Conservation (phyloP, 2,329 filamentous ascomycete species). For the Ascochyta clinopodiicola region DNA sequence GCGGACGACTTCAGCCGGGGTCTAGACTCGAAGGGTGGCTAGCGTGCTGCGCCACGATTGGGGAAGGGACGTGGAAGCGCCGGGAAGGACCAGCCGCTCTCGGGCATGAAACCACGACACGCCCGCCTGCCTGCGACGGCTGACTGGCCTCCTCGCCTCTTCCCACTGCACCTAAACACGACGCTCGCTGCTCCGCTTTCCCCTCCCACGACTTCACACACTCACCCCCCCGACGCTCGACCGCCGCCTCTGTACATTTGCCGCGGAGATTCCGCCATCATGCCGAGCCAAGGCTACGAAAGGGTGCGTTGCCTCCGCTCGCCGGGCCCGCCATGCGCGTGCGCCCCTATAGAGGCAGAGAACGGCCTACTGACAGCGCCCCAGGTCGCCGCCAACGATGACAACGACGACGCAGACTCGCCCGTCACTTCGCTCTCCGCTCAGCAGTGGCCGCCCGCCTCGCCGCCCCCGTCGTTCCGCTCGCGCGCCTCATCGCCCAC, state of each 20-base stretch:
- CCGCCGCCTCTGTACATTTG: neutral
- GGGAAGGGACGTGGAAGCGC: neutral
- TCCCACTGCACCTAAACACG: neutral
- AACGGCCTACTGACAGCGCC: neutral
- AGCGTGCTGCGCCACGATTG: constrained; percentile 9
- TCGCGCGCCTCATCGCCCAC: constrained; percentile 77
- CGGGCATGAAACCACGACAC: constrained; percentile 4
- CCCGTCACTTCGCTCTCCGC: constrained; percentile 30
- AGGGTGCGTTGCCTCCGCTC: constrained; percentile 49
- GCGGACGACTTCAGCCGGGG: neutral
- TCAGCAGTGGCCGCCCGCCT: constrained; percentile 52
- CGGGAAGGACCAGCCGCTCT: neutral
- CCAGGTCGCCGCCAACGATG: constrained; percentile 54
- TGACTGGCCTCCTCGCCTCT: constrained; percentile 8
- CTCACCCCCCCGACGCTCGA: neutral
- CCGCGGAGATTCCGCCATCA: constrained; percentile 30
- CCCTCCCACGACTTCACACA: neutral
- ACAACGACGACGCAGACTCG: constrained; percentile 54
- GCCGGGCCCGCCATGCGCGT: constrained; percentile 15
- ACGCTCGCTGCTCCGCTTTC: neutral
- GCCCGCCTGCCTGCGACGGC: constrained; percentile 1
- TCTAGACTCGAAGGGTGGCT: neutral
- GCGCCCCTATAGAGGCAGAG: constrained; percentile 10
- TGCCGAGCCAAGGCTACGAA: constrained; percentile 58
- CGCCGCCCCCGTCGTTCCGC: constrained; percentile 79